Conservation (phyloP, 495 filamentous ascomycete genomes). For the Friedmanniomyces endolithicus region DNA sequence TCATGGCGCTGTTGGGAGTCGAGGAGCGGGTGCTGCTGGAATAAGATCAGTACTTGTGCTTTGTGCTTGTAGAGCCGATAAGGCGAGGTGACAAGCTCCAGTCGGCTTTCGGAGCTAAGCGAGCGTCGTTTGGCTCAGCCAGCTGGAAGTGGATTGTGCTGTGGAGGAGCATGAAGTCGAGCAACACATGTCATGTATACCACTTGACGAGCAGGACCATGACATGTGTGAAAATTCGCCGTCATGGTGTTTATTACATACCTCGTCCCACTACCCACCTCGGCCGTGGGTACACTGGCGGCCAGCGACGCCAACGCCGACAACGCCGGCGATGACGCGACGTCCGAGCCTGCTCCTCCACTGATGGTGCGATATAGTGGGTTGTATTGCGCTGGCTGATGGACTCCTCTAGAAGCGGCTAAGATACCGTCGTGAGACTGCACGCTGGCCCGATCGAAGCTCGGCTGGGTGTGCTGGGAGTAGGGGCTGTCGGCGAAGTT, state of each 20-base stretch:
- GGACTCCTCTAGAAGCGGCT: neutral
- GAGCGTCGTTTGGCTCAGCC: neutral
- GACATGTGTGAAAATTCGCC: too few relatives aligned
- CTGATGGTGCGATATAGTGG: neutral
- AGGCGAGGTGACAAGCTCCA: neutral
- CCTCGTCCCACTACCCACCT: neutral
- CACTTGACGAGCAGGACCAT: too few relatives aligned
- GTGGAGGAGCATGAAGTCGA: neutral
- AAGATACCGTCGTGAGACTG: neutral
- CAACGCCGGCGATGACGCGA: conserved; percentile 8
- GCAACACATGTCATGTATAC: too few relatives aligned
- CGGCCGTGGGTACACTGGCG: conserved; percentile 10
- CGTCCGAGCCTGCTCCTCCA: neutral
- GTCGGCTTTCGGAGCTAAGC: neutral
- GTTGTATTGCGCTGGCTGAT: neutral
- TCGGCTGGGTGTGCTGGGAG: neutral
- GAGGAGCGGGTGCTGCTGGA: conserved; percentile 13
- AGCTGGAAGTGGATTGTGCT: too few relatives aligned
- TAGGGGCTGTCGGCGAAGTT: neutral
- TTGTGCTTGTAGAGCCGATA: neutral
- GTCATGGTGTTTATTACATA: neutral
- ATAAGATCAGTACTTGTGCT: neutral
- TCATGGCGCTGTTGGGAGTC: conserved; percentile 15
- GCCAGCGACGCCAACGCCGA: conserved; percentile 15
- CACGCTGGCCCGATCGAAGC: neutral